Base-by-base conservation (phyloP, 768 basidiomycete species). In the Hemileccinum rubropunctum region DNA sequence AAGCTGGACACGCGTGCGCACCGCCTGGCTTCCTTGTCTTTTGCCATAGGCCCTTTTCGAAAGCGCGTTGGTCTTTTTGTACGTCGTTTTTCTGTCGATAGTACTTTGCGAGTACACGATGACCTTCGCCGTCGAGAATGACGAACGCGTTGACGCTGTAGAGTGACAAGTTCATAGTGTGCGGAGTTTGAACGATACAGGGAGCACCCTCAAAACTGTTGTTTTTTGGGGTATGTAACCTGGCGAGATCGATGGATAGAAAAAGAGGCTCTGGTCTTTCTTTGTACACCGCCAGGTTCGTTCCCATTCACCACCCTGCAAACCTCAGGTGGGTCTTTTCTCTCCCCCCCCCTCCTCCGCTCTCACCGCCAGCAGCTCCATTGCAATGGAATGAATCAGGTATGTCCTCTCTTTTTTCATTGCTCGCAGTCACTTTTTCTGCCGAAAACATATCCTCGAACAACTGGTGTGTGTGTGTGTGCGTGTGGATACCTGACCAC, bases 1-100 rank as follows among this genome's bases (percentile, higher is more conserved):
- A 4, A n/a, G 20, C n/a, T 21, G 20, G 7, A 20, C 36, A 35
- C 4, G 50, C 27, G 37, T 66, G 6, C 77, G 66, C 69, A 95
- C 95, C 91, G 71, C 89, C 89, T 12, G 89, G 77, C 66, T 95
- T 91, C 72, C 93, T 93, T 0, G 95, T 97, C 73, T 99, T 99
- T 59, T 91, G 86, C 80, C 85, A 95, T 30, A 98, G 75, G 0
- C 88, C 88, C 75, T 97, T 95, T 76, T 99, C 97, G 65, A 98
- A 98, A 9, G 85, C 81, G 46, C 90, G 86, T 67, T 97, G 95
- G 63, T 99, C 95, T 69, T 98, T 98, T 58, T 92, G 66, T 2
- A 28, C 33, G 14, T 43, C 6, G 82, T 78, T 71, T 75, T 76
- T 62, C 23, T 6, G 23, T 86, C 78, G 79, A 66, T 95, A 98